Conservation (phyloP, 257 asterid species). For the Solanum gracilifrons region DNA sequence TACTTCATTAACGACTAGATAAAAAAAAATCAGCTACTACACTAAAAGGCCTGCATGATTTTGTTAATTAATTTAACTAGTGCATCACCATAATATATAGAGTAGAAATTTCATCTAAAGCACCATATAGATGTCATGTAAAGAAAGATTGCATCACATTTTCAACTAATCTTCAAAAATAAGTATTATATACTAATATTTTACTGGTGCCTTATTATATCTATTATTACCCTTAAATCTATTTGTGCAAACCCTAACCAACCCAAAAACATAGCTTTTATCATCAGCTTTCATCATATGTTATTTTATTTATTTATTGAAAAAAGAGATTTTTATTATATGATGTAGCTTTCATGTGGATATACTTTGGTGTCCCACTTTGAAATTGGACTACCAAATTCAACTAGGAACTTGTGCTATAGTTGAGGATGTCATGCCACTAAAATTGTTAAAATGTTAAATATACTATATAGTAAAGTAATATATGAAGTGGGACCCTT, state of each 20-base stretch:
- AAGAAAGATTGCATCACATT: neutral
- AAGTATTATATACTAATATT: neutral
- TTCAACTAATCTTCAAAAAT: neutral
- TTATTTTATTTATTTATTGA: neutral
- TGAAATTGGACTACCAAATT: conserved; percentile 2
- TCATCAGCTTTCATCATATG: neutral
- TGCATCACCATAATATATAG: neutral
- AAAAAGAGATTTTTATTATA: neutral
- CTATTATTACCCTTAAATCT: neutral
- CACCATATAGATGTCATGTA: neutral
- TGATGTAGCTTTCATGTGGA: neutral
- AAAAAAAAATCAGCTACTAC: neutral
- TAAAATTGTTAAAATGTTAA: neutral
- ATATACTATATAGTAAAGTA: neutral
- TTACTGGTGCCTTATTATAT: neutral
- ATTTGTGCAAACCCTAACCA: neutral
- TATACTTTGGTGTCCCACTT: neutral
- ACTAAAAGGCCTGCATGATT: neutral
- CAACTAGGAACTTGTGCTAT: neutral
- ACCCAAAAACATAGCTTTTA: neutral
- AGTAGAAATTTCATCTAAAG: neutral
- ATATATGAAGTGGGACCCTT: neutral
- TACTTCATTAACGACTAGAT: neutral
- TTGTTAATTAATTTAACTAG: neutral
- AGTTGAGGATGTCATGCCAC: conserved; percentile 4